Percentiles rank a stretch among this genome's conserved stretches.
Evolutionary conservation across 768 basidiomycete species (phyloP).

Genomic region (Mrakia gelida): DNA sequence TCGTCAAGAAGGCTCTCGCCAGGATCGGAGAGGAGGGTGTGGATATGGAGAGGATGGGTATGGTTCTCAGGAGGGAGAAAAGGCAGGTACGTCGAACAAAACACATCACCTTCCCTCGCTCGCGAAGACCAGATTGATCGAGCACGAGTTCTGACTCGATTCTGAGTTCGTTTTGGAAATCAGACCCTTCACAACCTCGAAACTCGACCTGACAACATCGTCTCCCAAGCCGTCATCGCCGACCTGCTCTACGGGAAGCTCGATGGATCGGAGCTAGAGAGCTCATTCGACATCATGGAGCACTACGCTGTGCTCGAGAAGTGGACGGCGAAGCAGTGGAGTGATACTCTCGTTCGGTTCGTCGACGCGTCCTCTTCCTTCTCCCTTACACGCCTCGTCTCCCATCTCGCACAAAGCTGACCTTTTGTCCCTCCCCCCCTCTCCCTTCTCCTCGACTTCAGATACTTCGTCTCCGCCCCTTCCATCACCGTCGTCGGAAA

Average conservation of each 20-base stretch:
- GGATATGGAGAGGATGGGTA: conserved; percentile 83
- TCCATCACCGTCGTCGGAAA: conserved; percentile 76
- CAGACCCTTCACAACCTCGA: conserved; percentile 31
- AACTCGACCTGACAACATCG: conserved; percentile 49
- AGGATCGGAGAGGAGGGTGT: conserved; percentile 69
- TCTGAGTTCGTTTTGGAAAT: not conserved
- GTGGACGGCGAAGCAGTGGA: conserved; percentile 77
- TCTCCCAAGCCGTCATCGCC: conserved; percentile 66
- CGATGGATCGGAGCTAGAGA: conserved; percentile 71
- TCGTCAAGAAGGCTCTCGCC: conserved; percentile 63
- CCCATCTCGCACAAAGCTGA: not conserved
- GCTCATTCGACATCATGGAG: conserved; percentile 71
- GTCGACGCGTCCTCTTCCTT: conserved; percentile 33
- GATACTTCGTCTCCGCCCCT: conserved; percentile 71
- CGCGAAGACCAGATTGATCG: not conserved
- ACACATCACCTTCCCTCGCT: not conserved
- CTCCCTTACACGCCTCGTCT: no score
- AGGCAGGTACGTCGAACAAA: conserved; percentile 59
- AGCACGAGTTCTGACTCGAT: not conserved
- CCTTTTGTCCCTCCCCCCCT: not conserved
- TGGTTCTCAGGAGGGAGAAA: conserved; percentile 81
- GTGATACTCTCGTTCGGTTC: conserved; percentile 66
- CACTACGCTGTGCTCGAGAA: conserved; percentile 61
- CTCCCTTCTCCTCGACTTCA: conserved; percentile 42
- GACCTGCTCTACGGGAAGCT: conserved; percentile 82